phyloP scores from a whole-genome alignment of 2,329 filamentous ascomycete genomes.

The Exophiala viscosa region DNA sequence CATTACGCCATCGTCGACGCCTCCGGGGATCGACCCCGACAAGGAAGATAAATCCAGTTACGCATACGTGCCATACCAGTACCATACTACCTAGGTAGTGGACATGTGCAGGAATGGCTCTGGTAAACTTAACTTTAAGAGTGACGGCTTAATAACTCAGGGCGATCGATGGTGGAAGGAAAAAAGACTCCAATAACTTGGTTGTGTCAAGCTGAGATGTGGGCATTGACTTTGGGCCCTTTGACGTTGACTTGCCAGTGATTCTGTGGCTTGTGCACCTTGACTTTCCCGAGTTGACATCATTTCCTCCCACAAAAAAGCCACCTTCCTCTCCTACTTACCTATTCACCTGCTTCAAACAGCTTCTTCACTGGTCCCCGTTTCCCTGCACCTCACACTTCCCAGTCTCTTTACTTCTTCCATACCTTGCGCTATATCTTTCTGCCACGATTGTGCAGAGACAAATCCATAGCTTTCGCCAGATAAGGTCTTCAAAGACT shows the following conservation, averaged over 20 bases:
- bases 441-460: no score
- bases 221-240: neutral
- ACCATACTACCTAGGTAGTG: neutral
- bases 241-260: neutral
- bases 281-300: conserved; percentile 8
- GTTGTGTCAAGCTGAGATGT: neutral
- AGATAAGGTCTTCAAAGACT: conserved; percentile 1
- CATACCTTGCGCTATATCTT: neutral
- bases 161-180: neutral
- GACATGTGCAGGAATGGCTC: neutral
- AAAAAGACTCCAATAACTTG: neutral
- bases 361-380: neutral
- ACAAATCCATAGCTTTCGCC: neutral
- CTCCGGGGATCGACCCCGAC: no score
- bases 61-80: neutral
- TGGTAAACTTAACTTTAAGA: no score
- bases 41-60: neutral
- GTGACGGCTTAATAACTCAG: no score
- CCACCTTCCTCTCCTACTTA: conserved; percentile 2
- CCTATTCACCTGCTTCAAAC: neutral
- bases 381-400: neutral
- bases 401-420: neutral
- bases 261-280: neutral
- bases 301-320: conserved; percentile 7
- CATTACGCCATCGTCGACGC: no score